Evolutionary conservation across 805 yeast species (phyloP), one percentile per base, ranked within the genome.

Genomic region (Saccharomycopsis schoenii): DNA sequence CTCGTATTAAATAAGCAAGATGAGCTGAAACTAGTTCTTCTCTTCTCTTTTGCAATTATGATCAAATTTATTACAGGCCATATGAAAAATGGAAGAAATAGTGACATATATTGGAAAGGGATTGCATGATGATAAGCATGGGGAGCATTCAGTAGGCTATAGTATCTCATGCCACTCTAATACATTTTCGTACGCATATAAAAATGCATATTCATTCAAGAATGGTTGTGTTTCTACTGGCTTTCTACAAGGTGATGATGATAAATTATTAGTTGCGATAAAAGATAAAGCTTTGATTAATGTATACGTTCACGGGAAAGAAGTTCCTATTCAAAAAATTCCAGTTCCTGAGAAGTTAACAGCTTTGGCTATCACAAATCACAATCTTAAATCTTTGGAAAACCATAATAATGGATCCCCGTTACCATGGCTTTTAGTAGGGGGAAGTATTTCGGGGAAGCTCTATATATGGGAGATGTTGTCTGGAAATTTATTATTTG

Each of bases 391-490:
- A 29, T 56, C 65, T 4, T 64, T 54, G 1, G 65, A 65, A 8
- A 59, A 62, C 15, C 66, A 65, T 11, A 68, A 63, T 15, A 68
- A 71, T 12, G 65, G 62, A 65, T 15, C 59, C 68, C 21, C 81
- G 64, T 68, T 79, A 43, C 86, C 87, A 21, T 85, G 87, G 79
- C 69, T 88, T 47, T 71, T 94, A 29, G 85, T 83, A 6, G 96
- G 86, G 54, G 91, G 93, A 62, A 79, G 94, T 59, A 69, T 76
- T 62, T 68, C 85, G n/a, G 98, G 98, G 12, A 81, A 84, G 65
- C 64, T 94, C 15, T 88, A 88, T 68, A 71, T 92, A 1, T 93
- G 98, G 98, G 96, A 90, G 67, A 69, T 92, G 58, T 72, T 78
- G 10, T 86, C 94, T 1, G 98, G 98, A 0, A 73, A 82, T 25